Percentiles rank a stretch among this genome's conserved stretches.
Conservation (phyloP, 208 protist genomes). For the Acanthamoeba culbertsoni region DNA sequence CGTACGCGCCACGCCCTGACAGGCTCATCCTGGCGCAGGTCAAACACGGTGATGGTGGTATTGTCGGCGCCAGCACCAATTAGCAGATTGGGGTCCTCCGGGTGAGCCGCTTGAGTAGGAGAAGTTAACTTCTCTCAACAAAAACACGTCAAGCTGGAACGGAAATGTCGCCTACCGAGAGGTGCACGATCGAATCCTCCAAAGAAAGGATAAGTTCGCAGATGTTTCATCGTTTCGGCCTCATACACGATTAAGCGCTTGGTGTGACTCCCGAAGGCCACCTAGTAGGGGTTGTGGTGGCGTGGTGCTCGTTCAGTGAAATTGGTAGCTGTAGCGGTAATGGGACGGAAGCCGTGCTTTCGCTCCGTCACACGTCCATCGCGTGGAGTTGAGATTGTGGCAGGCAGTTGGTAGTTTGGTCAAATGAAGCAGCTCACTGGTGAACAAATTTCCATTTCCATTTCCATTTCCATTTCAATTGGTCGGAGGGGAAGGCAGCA, state of each 20-base stretch:
- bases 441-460: too few species aligned
- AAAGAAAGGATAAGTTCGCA: not conserved
- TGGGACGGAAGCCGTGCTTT: not conserved
- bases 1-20: too few species aligned
- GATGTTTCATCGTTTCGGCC: not conserved
- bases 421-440: too few species aligned
- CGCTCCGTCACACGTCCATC: not conserved
- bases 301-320: not conserved
- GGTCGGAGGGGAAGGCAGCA: not conserved
- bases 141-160: not conserved
- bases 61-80: not conserved
- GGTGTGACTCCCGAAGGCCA: not conserved
- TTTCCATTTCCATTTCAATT: not conserved
- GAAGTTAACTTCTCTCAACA: not conserved
- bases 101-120: not conserved
- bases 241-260: not conserved
- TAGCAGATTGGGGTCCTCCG: not conserved
- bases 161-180: not conserved
- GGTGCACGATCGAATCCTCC: not conserved
- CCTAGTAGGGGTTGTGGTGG: not conserved
- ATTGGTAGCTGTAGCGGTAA: not conserved
- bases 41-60: not conserved
- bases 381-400: not conserved
- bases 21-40: not conserved
- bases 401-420: not conserved